A percentile compares a stretch with the other conserved stretches of the same genome.
Conservation (phyloP, 176 grass and related monocot genomes). For the Phoenix roebelenii region DNA sequence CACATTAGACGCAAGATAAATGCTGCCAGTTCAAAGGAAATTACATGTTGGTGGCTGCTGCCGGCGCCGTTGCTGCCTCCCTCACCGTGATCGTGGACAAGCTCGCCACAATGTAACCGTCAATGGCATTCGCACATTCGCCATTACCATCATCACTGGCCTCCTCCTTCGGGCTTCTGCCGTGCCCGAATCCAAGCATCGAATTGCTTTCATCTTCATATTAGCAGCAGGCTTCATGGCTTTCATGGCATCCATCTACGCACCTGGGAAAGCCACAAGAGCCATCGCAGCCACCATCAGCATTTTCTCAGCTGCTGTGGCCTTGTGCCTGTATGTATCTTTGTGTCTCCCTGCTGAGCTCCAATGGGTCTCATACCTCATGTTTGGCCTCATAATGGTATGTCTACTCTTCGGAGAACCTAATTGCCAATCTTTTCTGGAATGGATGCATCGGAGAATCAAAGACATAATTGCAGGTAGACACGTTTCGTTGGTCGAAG, state of each 20-base stretch:
- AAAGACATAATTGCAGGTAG: neutral
- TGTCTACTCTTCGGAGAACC: neutral
- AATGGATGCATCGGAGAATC: neutral
- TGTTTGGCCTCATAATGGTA: neutral
- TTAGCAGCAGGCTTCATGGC: neutral
- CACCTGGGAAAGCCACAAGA: neutral
- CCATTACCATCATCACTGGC: too few species aligned
- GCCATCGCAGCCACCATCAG: neutral
- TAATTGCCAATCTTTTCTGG: neutral
- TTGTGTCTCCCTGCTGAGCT: neutral
- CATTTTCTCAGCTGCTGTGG: neutral
- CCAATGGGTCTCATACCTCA: neutral
- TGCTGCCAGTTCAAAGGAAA: too few species aligned
- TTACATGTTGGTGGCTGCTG: too few species aligned
- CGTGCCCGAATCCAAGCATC: too few species aligned
- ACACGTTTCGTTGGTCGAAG: neutral
- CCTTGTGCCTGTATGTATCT: neutral
- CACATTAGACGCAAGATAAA: too few species aligned
- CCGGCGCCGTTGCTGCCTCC: too few species aligned
- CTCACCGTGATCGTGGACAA: too few species aligned
- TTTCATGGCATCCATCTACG: neutral
- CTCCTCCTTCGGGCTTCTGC: too few species aligned
- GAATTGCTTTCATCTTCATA: neutral
- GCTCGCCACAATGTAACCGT: too few species aligned
- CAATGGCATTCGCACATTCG: too few species aligned